Evolutionary conservation across 75 land plant species (phyloP).

Genomic region (Ceratopteris richardii): DNA sequence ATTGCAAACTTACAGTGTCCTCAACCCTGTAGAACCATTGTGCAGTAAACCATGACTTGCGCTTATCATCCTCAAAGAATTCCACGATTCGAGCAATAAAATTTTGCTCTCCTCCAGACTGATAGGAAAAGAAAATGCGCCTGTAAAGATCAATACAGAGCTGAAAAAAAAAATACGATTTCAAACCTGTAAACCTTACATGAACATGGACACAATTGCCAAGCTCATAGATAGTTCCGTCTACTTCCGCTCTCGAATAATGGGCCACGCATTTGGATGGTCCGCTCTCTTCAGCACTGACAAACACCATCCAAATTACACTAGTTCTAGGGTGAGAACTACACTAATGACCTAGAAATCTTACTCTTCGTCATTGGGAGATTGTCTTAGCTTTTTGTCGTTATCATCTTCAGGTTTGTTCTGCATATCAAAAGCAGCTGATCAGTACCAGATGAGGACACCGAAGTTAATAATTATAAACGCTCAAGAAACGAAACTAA

Average conservation of each 20-base stretch:
- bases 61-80: neutral
- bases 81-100: neutral
- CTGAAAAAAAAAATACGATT: too few relatives aligned
- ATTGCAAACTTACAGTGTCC: neutral
- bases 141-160: too few relatives aligned
- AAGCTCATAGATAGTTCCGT: conserved; percentile 33
- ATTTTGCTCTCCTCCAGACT: neutral
- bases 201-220: conserved; percentile 60
- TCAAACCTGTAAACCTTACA: too few relatives aligned
- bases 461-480: too few relatives aligned
- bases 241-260: conserved; percentile 52
- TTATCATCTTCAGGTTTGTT: too few relatives aligned
- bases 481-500: too few relatives aligned
- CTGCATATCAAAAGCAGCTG: too few relatives aligned
- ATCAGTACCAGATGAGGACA: too few relatives aligned
- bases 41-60: neutral
- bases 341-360: too few relatives aligned
- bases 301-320: too few relatives aligned
- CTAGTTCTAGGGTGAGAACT: too few relatives aligned
- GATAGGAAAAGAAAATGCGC: neutral
- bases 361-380: neutral
- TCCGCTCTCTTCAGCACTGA: conserved; percentile 31
- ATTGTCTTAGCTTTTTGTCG: neutral
- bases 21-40: neutral
- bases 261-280: conserved; percentile 38